phyloP scores from a whole-genome alignment of 352 stramenopile genomes.

The Phytophthora quininea region DNA sequence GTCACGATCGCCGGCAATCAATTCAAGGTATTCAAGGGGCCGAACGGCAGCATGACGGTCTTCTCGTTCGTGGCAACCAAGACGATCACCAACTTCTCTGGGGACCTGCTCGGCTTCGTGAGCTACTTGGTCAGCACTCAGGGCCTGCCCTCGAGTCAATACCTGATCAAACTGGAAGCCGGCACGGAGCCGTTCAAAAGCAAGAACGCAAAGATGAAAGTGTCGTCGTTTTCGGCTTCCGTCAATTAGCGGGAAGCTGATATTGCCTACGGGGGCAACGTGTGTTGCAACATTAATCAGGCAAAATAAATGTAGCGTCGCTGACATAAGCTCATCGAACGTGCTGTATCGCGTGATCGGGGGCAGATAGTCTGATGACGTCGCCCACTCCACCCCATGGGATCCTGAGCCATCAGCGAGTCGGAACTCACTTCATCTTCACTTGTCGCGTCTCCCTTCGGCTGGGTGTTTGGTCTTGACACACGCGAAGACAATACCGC shows the following conservation, averaged over 20 bases:
- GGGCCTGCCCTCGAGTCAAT: slow-evolving; percentile 29
- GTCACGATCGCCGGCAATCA: slow-evolving; percentile 21
- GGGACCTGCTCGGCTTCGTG: slow-evolving; percentile 31
- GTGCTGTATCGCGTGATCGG: too few relatives aligned
- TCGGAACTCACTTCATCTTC: too few relatives aligned
- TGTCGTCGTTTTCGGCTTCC: slow-evolving; percentile 25
- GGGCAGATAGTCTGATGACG: too few relatives aligned
- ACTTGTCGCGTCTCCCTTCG: too few relatives aligned
- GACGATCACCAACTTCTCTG: slow-evolving; percentile 27
- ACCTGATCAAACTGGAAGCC: slow-evolving; percentile 33
- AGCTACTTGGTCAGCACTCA: slow-evolving; percentile 31
- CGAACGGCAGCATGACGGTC: slow-evolving; percentile 36
- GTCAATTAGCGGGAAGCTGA: slow-evolving; percentile 9
- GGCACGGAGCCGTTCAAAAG: slow-evolving; percentile 33
- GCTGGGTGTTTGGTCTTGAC: too few relatives aligned
- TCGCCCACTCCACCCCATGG: too few relatives aligned
- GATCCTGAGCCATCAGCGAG: too few relatives aligned
- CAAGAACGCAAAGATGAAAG: slow-evolving; percentile 30
- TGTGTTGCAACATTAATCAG: too few relatives aligned
- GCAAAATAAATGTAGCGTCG: slow-evolving; percentile 33
- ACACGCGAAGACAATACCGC: too few relatives aligned
- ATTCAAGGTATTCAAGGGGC: slow-evolving; percentile 37
- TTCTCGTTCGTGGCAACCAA: slow-evolving; percentile 39
- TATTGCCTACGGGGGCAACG: neutral
- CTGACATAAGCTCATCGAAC: too few relatives aligned